Percentiles rank a stretch among this genome's conserved stretches.
phyloP scores from a whole-genome alignment of 345 rosid species.

The Erodium maritimum region DNA sequence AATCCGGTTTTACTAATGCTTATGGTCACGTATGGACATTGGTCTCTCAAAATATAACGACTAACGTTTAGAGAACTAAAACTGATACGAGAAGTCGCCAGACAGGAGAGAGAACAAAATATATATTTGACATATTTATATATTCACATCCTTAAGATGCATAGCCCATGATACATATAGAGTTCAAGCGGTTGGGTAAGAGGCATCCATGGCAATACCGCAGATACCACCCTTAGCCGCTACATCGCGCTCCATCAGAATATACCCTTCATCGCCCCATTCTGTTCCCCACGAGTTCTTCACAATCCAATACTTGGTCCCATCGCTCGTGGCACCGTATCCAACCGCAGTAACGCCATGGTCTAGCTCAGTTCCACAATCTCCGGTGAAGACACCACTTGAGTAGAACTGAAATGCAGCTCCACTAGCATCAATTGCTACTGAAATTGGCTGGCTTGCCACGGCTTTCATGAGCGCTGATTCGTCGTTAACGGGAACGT shows the following conservation, averaged over 20 bases:
- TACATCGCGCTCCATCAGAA: conserved; percentile 5
- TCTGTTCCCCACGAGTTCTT: too few species aligned
- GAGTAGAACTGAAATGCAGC: conserved; percentile 11
- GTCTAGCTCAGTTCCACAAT: conserved; percentile 8
- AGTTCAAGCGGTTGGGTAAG: too few species aligned
- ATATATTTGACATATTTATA: too few species aligned
- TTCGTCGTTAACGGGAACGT: conserved; percentile 13
- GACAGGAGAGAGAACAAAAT: too few species aligned
- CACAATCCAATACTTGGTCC: conserved; percentile 3
- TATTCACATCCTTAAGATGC: too few species aligned
- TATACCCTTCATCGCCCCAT: conserved; percentile 8
- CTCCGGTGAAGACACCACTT: conserved; percentile 3
- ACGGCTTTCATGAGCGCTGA: conserved; percentile 19
- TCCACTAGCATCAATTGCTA: conserved; percentile 30
- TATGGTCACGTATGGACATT: too few species aligned
- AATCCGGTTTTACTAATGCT: too few species aligned
- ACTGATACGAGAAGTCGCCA: too few species aligned
- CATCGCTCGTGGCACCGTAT: conserved; percentile 8
- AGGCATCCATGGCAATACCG: too few species aligned
- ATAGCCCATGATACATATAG: too few species aligned
- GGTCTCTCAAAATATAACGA: too few species aligned
- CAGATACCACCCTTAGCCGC: conserved; percentile 1
- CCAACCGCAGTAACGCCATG: conserved; percentile 14
- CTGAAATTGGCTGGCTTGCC: conserved; percentile 22
- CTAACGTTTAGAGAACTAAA: too few species aligned